A percentile compares a stretch with the other conserved stretches of the same genome.
These are phyloP conservation scores for Coniophora puteana DNA, from an alignment of 1,284 basidiomycete species.

Conservation along the genomic window DNA sequence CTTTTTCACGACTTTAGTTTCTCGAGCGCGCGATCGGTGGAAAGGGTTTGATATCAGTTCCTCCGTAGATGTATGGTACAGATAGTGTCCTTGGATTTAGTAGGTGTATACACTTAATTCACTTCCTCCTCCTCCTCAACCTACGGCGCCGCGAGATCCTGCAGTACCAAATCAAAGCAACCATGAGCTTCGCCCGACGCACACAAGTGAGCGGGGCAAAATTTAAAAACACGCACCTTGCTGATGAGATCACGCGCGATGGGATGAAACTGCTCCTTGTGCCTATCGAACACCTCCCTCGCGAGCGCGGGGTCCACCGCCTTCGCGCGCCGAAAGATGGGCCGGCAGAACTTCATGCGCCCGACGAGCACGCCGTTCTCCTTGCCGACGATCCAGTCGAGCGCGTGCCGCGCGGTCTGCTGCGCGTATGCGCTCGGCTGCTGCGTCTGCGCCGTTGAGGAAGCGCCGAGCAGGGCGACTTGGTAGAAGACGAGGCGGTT, in stretches of 20 bases:
- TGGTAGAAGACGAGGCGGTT: conserved; percentile 71
- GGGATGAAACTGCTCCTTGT: conserved; percentile 67
- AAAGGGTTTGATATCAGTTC: too few relatives aligned
- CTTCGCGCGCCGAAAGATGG: conserved; percentile 51
- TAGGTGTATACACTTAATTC: too few relatives aligned
- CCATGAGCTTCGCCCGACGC: too few relatives aligned
- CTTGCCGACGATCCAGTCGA: conserved; percentile 65
- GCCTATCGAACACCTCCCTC: conserved; percentile 46
- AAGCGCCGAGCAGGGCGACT: conserved; percentile 50
- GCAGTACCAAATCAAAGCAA: conserved; percentile 7
- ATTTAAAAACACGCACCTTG: conserved; percentile 45
- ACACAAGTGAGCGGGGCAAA: too few relatives aligned
- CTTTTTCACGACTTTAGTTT: conserved; percentile 1
- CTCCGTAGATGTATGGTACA: too few relatives aligned
- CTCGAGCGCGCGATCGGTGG: too few relatives aligned
- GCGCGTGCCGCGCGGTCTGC: conserved; percentile 40
- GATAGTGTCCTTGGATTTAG: too few relatives aligned
- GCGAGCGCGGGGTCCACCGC: conserved; percentile 65
- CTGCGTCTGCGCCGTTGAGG: conserved; percentile 40
- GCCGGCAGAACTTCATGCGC: conserved; percentile 82
- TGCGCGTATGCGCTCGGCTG: conserved; percentile 45
- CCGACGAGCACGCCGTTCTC: conserved; percentile 64
- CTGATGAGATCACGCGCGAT: conserved; percentile 73
- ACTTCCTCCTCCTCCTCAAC: too few relatives aligned
- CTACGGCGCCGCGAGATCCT: too few relatives aligned